A percentile compares a stretch with the other conserved stretches of the same genome.
Conservation (phyloP, 345 rosid genomes). For the Reutealis trisperma region DNA sequence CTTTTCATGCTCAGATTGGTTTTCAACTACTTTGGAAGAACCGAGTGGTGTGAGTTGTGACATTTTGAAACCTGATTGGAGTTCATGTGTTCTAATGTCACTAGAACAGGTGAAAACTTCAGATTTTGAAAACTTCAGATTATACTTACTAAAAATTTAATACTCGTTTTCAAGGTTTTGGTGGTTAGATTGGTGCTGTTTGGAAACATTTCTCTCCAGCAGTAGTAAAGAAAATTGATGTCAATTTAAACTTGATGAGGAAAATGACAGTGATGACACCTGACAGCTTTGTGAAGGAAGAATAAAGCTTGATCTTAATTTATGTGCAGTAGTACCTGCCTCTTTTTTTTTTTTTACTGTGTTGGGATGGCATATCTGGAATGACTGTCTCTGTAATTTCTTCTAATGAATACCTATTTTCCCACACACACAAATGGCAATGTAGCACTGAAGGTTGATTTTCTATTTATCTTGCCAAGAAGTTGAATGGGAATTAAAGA, state of each 20-base stretch:
- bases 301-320: neutral
- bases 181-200: neutral
- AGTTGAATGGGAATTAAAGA: neutral
- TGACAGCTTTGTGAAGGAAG: neutral
- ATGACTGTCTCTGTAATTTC: neutral
- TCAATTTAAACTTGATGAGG: neutral
- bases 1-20: neutral
- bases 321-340: neutral
- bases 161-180: neutral
- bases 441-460: neutral
- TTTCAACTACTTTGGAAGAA: neutral
- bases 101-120: neutral
- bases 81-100: neutral
- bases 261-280: neutral
- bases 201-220: neutral
- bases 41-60: neutral
- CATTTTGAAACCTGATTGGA: neutral
- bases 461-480: neutral
- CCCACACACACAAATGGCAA: neutral
- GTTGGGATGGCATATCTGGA: neutral
- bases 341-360: neutral
- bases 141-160: neutral
- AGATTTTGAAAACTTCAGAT: neutral
- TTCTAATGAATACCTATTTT: neutral
- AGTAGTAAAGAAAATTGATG: neutral